Percentiles rank a stretch among this genome's conserved stretches.
Evolutionary conservation across 352 stramenopile genomes (phyloP).

Genomic region (Blastocystis sp.): DNA sequence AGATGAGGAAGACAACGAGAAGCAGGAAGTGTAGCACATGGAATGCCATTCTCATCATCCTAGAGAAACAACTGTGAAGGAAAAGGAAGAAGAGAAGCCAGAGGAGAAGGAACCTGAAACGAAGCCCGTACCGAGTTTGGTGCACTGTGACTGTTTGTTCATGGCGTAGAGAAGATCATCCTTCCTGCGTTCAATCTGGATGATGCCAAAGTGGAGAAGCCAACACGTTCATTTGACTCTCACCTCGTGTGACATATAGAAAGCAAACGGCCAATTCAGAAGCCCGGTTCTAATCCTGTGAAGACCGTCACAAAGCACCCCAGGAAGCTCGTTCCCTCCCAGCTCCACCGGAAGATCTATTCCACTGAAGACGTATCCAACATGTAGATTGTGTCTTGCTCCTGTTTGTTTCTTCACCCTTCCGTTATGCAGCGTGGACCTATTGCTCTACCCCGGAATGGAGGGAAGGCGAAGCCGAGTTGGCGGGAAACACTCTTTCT

Average conservation of each 20-base stretch:
- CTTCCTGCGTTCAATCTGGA: slow-evolving; percentile 47
- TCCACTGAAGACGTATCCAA: slow-evolving; percentile 51
- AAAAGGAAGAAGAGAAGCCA: not conserved
- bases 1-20: not conserved
- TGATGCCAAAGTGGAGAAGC: slow-evolving; percentile 8
- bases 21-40: not conserved
- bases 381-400: not conserved
- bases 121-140: not conserved
- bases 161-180: slow-evolving; percentile 15
- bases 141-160: not conserved
- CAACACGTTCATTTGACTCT: not conserved
- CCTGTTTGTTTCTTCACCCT: not conserved
- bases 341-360: slow-evolving; percentile 32
- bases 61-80: not conserved
- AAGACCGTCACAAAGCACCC: not conserved
- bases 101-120: not conserved
- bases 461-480: not conserved
- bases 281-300: not conserved
- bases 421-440: not conserved
- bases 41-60: not conserved
- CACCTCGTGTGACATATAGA: not conserved
- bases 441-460: not conserved
- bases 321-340: slow-evolving; percentile 13
- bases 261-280: too few species aligned
- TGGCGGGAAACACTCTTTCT: not conserved